Evolutionary conservation across 1,139 yeast genomes (phyloP).

Genomic region (Geotrichum restrictum): DNA sequence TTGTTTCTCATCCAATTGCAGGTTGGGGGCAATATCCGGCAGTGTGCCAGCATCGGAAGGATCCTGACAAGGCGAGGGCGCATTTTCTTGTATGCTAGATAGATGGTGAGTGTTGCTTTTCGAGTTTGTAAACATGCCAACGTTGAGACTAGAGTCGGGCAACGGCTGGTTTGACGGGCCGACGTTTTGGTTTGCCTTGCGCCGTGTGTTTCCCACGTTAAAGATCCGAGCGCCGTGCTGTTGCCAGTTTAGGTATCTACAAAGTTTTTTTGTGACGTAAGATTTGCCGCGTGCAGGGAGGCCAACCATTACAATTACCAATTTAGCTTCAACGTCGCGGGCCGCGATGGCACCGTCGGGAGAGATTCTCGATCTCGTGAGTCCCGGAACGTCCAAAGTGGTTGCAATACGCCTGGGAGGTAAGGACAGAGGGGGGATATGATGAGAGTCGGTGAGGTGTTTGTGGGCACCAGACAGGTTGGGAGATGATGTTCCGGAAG

Average conservation of each 20-base stretch:
- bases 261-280: slow-evolving; percentile 82
- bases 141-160: slow-evolving; percentile 67
- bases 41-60: slow-evolving; percentile 15
- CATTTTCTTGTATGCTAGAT: slow-evolving; percentile 20
- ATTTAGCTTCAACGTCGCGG: slow-evolving; percentile 70
- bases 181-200: slow-evolving; percentile 57
- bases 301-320: slow-evolving; percentile 93
- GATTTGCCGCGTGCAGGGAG: slow-evolving; percentile 91
- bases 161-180: slow-evolving; percentile 74
- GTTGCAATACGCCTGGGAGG: slow-evolving; percentile 50
- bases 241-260: slow-evolving; percentile 85
- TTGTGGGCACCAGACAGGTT: not conserved
- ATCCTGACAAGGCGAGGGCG: slow-evolving; percentile 24
- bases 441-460: slow-evolving; percentile 57
- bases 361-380: slow-evolving; percentile 73
- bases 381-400: slow-evolving; percentile 88
- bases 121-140: not conserved
- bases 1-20: not conserved
- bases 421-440: slow-evolving; percentile 24
- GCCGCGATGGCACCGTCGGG: slow-evolving; percentile 76
- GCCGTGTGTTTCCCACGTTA: slow-evolving; percentile 89
- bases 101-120: not conserved
- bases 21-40: not conserved
- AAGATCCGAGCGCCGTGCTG: slow-evolving; percentile 86
- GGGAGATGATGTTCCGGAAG: slow-evolving; percentile 9